Percentiles rank a stretch among this genome's conserved stretches.
These are phyloP conservation scores for Lactifluus piperatus DNA, from an alignment of 768 basidiomycete genomes.

Conservation along the genomic window DNA sequence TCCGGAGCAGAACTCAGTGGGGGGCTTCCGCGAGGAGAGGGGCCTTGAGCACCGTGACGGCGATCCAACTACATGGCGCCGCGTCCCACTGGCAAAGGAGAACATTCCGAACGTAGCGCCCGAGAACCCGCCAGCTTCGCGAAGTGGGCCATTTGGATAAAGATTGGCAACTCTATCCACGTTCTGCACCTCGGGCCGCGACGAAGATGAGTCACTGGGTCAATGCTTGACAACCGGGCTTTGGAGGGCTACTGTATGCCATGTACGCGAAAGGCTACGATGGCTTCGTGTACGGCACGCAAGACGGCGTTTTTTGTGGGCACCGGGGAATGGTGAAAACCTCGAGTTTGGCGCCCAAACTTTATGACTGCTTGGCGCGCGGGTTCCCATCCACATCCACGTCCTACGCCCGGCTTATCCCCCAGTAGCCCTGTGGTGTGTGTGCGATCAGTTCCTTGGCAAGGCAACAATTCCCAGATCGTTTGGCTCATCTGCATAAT, in stretches of 20 bases:
- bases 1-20: not conserved
- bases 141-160: slow-evolving; percentile 33
- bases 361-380: slow-evolving; percentile 47
- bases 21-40: too few species aligned
- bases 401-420: slow-evolving; percentile 56
- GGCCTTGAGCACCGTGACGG: slow-evolving; percentile 45
- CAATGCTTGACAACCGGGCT: slow-evolving; percentile 32
- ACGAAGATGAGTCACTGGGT: slow-evolving; percentile 32
- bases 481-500: slow-evolving; percentile 25
- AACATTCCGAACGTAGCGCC: too few species aligned
- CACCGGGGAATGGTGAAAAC: slow-evolving; percentile 56
- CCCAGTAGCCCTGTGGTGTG: slow-evolving; percentile 54
- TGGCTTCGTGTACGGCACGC: slow-evolving; percentile 50
- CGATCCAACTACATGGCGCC: slow-evolving; percentile 10
- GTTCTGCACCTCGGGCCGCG: slow-evolving; percentile 30
- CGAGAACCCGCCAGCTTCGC: slow-evolving; percentile 12
- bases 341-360: slow-evolving; percentile 54
- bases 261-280: too few species aligned
- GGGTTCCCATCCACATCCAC: slow-evolving; percentile 38
- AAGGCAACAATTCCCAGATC: slow-evolving; percentile 27
- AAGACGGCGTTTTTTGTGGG: slow-evolving; percentile 60
- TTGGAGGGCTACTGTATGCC: slow-evolving; percentile 36
- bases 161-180: slow-evolving; percentile 49
- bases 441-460: slow-evolving; percentile 41
- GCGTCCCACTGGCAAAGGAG: not conserved